Conservation (phyloP, 2,329 filamentous ascomycete species). For the Plenodomus biglobosus region DNA sequence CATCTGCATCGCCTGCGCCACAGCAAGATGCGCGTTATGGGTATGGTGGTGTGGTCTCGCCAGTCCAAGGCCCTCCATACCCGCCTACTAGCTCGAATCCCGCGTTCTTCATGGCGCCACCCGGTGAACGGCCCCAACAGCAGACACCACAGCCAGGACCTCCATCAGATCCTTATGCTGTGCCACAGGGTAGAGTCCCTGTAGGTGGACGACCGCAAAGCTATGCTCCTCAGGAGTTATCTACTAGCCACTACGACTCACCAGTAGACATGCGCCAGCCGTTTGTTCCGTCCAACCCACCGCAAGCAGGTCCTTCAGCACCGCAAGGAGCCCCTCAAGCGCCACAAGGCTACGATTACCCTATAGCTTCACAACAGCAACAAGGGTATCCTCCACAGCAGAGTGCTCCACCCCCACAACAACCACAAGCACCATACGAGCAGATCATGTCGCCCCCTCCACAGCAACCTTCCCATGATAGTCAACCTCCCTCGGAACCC, state of each 20-base stretch:
- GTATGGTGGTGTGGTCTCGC: slow-evolving; percentile 35
- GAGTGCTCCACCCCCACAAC: slow-evolving; percentile 16
- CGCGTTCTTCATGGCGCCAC: slow-evolving; percentile 45
- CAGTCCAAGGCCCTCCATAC: slow-evolving; percentile 41
- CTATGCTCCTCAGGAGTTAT: slow-evolving; percentile 51
- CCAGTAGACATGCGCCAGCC: slow-evolving; percentile 50
- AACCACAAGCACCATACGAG: slow-evolving; percentile 29
- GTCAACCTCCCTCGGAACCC: slow-evolving; percentile 30
- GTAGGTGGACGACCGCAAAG: slow-evolving; percentile 40
- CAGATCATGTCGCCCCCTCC: slow-evolving; percentile 31
- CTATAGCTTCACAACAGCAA: slow-evolving; percentile 18
- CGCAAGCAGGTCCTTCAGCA: slow-evolving; percentile 30
- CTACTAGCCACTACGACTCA: slow-evolving; percentile 51
- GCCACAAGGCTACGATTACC: slow-evolving; percentile 33
- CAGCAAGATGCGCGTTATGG: slow-evolving; percentile 36
- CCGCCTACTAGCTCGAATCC: slow-evolving; percentile 42
- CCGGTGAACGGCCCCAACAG: slow-evolving; percentile 34
- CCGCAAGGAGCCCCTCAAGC: slow-evolving; percentile 32
- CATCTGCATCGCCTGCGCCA: slow-evolving; percentile 36
- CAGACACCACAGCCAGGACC: slow-evolving; percentile 35
- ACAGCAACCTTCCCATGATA: slow-evolving; percentile 22
- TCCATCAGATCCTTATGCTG: slow-evolving; percentile 42
- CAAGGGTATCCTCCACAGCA: slow-evolving; percentile 32
- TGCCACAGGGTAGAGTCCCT: slow-evolving; percentile 41
- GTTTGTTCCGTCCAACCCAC: slow-evolving; percentile 32